Conservation (phyloP, 441 rosid genomes). For the Croton laevigatus region DNA sequence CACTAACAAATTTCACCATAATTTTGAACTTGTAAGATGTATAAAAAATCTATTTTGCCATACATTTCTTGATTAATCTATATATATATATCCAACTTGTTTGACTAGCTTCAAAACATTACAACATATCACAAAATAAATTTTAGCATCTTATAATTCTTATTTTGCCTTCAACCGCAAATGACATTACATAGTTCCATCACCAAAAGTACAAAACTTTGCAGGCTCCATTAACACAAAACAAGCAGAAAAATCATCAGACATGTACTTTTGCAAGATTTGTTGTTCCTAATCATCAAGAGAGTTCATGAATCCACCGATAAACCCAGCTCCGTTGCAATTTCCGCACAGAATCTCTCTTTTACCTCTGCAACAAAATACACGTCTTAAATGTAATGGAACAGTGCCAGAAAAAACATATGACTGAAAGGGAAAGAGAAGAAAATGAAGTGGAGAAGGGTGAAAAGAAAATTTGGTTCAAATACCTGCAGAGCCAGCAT, state of each 20-base stretch:
- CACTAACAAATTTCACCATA: no score
- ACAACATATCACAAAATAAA: not conserved
- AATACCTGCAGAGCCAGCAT: constrained; percentile 97
- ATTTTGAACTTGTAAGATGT: no score
- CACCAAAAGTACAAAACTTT: constrained; percentile 7
- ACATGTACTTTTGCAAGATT: not conserved
- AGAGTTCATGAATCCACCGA: constrained; percentile 93
- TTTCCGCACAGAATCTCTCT: constrained; percentile 75
- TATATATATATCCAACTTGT: no score
- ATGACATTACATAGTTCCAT: not conserved
- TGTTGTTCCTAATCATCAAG: constrained; percentile 40
- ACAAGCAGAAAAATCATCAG: not conserved
- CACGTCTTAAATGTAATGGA: not conserved
- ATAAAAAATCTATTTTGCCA: no score
- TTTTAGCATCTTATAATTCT: not conserved
- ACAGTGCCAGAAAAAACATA: no score
- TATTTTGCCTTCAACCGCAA: not conserved
- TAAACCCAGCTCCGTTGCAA: constrained; percentile 92
- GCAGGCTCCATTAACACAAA: not conserved
- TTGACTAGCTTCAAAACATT: not conserved
- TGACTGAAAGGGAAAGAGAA: not conserved
- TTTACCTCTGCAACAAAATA: constrained; percentile 57
- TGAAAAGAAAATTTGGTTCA: not conserved
- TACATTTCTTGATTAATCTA: no score
- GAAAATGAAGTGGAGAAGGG: not conserved